These are phyloP conservation scores for Clitopilus hobsonii DNA, from an alignment of 768 basidiomycete species.

Conservation along the genomic window DNA sequence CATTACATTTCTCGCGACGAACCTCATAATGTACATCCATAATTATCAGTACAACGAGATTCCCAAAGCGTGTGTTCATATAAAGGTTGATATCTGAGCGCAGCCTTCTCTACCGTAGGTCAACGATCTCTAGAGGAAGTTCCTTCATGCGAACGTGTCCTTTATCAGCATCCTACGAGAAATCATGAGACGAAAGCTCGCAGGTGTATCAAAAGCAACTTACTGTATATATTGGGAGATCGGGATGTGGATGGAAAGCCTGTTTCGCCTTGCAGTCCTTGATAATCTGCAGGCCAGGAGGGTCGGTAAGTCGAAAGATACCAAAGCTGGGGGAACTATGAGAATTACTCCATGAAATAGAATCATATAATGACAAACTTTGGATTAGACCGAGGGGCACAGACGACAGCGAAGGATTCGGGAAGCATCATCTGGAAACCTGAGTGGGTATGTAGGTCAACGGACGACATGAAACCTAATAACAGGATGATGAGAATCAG, in stretches of 20 bases:
- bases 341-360: not conserved
- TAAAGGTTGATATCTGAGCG: not conserved
- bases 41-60: too few relatives aligned
- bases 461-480: slow-evolving; percentile 88
- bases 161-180: slow-evolving; percentile 70
- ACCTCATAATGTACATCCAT: too few relatives aligned
- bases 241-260: slow-evolving; percentile 84
- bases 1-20: too few relatives aligned
- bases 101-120: slow-evolving; percentile 42
- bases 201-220: slow-evolving; percentile 20
- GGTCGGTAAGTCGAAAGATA: slow-evolving; percentile 87
- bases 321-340: slow-evolving; percentile 54
- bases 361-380: slow-evolving; percentile 36
- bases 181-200: not conserved
- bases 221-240: slow-evolving; percentile 83
- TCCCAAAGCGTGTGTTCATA: not conserved
- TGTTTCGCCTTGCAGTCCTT: slow-evolving; percentile 63
- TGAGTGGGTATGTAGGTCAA: slow-evolving; percentile 89
- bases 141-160: slow-evolving; percentile 81
- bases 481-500: slow-evolving; percentile 4
- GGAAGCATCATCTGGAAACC: slow-evolving; percentile 87
- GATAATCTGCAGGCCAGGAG: slow-evolving; percentile 73
- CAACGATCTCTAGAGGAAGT: slow-evolving; percentile 74
- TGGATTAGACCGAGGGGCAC: slow-evolving; percentile 75
- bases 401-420: slow-evolving; percentile 91